Evolutionary conservation across 345 rosid genomes (phyloP), one percentile per base, ranked within the genome.

Genomic region (Boechera stricta): DNA sequence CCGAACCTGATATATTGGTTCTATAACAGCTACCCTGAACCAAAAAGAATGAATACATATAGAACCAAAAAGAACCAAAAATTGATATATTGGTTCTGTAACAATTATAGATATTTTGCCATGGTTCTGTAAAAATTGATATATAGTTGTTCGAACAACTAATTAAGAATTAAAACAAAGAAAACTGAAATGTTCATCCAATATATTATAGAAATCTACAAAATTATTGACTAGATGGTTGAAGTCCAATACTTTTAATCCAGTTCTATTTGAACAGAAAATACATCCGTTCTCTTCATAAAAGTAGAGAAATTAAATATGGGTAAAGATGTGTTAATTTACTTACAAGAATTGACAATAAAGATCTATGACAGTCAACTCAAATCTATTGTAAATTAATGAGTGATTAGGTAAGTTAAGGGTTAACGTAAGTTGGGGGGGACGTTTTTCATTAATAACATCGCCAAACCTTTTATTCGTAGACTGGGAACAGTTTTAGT

Each of bases 391-490:
- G 47, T n/a, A 42, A 4, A 42, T 42, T 12, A 12, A 44, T 44
- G 49, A 44, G 16, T 15, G 16, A 13, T 44, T 44, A 42, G 12
- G 44, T 10, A 35, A 6, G 8, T 35, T 35, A 35, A 35, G 7
- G 38, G 9, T 35, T 35, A 6, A 35, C 44, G 13, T 39, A 39
- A 10, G 44, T 39, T 21, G 31, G 31, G 5, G 11, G 12, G 28
- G 29, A 51, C 11, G 5, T 49, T 49, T 7, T 49, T 13, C 18
- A 35, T 59, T 35, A n/a, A 64, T n/a, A 45, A 4, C 2, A 42
- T 45, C 7, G 55, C 64, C 64, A 60, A 18, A 16, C 44, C 47
- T 39, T 57, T 59, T 59, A 59, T 35, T 35, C 12, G 15, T 59
- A 59, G 64, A 59, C 64, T 11, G 29, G 13, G 13, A 42, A 35